Evolutionary conservation across 192 early-diverging fungal species (phyloP), one percentile per base, ranked within the genome.

Genomic region (Backusella psychrophila): DNA sequence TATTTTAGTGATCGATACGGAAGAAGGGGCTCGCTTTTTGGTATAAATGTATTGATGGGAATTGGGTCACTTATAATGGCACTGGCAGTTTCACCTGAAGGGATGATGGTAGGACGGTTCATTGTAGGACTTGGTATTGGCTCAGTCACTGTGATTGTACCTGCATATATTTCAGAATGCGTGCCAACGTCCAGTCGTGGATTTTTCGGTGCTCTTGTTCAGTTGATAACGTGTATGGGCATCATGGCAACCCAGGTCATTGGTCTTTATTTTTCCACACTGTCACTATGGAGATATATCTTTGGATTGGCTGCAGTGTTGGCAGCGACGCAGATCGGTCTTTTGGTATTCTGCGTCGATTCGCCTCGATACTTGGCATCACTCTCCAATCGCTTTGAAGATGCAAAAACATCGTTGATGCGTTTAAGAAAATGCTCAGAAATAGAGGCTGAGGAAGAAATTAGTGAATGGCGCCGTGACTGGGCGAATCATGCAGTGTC

Each of bases 151-250:
- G 95, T 95, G 17, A 88, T 94, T 33, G 90, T 93, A 6, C 94
- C 96, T 1, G 90, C 90, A 65, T 96, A 94, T 81, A 87, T 96
- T 52, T 86, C 90, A 67, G 96, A 96, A 73, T 84, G 92, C 21
- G 86, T 91, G 5, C 93, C 96, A 2, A 80, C 88, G 49, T 79
- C 81, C 11, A 78, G 87, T n/a, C 85, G 94, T 7, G 96, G 96
- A 0, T 82, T 87, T 38, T 86, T 96, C 38, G 95, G 94, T 46
- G 87, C 91, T n/a, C 85, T 93, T 76, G 95, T 95, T 81, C 96
- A 97, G 83, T 80, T 96, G 66, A 91, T 92, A 41, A 94, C 96
- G 69, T 90, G 96, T 12, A 68, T 89, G 12, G 96, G 96, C 23
- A 89, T 97, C 73, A 85, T 97, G 33, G 74, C 90, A 17, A 89